Conservation (phyloP, 352 stramenopile species). For the Pythium volutum region DNA sequence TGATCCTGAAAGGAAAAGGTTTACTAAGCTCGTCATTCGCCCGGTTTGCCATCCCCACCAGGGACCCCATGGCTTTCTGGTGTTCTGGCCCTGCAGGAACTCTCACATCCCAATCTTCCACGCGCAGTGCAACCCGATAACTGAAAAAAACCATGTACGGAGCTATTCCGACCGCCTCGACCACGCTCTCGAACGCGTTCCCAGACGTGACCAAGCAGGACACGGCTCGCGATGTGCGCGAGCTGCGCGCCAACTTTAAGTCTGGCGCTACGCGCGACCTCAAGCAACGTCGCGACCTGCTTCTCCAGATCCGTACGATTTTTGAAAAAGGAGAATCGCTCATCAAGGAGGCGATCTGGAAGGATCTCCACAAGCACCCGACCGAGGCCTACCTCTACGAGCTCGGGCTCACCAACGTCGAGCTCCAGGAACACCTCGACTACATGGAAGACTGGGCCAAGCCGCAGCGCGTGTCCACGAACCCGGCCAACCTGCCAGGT, state of each 20-base stretch:
- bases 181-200: constrained; percentile 24
- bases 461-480: constrained; percentile 44
- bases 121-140: no score
- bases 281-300: constrained; percentile 36
- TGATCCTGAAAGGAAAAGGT: no score
- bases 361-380: constrained; percentile 75
- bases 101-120: no score
- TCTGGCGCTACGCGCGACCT: constrained; percentile 45
- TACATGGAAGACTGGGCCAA: constrained; percentile 63
- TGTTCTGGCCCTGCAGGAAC: no score
- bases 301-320: constrained; percentile 48
- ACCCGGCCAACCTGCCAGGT: constrained; percentile 56
- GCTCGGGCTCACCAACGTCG: constrained; percentile 39
- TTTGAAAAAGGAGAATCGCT: constrained; percentile 70
- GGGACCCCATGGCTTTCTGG: no score
- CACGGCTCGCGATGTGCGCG: constrained; percentile 43
- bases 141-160: no score
- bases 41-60: no score
- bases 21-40: no score
- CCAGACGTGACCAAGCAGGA: constrained; percentile 55
- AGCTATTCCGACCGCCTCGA: no score
- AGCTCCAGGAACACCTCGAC: constrained; percentile 77
- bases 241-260: constrained; percentile 47
- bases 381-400: constrained; percentile 63
- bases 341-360: constrained; percentile 64